Evolutionary conservation across 31 red algal species (phyloP), one percentile per base, ranked within the genome.

Genomic region (Odonthalia washingtoniensis): DNA sequence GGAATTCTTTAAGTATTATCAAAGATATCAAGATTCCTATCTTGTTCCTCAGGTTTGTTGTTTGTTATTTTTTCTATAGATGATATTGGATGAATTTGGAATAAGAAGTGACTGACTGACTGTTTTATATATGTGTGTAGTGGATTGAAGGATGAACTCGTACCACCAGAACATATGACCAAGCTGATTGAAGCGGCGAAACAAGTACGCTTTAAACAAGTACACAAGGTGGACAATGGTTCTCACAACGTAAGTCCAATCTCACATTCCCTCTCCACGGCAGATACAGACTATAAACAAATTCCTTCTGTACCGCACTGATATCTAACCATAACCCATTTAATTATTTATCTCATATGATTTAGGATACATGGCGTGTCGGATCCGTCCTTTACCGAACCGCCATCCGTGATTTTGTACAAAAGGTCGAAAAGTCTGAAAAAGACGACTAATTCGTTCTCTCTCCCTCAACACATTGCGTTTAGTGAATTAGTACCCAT

Each of bases 101-200:
- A n/a, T n/a, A n/a, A n/a, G n/a, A n/a, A n/a, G n/a, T n/a, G n/a
- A n/a, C n/a, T n/a, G n/a, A n/a, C n/a, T n/a, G n/a, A n/a, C n/a
- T n/a, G n/a, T n/a, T n/a, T n/a, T n/a, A n/a, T n/a, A n/a, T n/a
- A n/a, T n/a, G n/a, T n/a, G n/a, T 32, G 28, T 43, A 91, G 88
- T 43, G 97, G 97, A 36, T 65, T 88, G 40, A 69, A 65, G 30
- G 97, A 98, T 87, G 93, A 83, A 45, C 81, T 98, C 46, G 81
- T 93, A 12, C 97, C 97, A 35, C 97, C 97, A 53, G 68, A 64
- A 17, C 95, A 96, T 72, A 94, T 94, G 90, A 70, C 39, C 24
- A 82, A 45, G 28, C 83, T 98, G 14, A 67, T 78, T 1, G 78
- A 69, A n/a, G 46, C 61, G 5, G 79, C 85, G 66, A 46, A 36